Evolutionary conservation across 305 asterid species (phyloP).

Genomic region (Plantago lanceolata): DNA sequence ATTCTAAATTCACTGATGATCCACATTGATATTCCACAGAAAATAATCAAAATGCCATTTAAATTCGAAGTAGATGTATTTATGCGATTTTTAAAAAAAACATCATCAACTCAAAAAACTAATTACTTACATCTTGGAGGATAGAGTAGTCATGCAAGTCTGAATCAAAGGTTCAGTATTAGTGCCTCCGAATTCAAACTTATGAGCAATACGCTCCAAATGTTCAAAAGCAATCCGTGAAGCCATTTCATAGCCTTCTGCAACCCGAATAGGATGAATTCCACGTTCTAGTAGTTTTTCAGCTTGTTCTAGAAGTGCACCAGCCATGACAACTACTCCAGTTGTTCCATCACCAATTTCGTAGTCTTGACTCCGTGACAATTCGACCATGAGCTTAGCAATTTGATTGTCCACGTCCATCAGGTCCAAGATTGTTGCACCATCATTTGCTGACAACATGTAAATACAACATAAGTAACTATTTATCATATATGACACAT

Average conservation of each 20-base stretch:
- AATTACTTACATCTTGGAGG: conserved; percentile 36
- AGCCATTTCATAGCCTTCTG: conserved; percentile 93
- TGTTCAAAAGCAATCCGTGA: conserved; percentile 80
- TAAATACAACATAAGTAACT: conserved; percentile 11
- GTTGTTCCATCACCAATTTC: conserved; percentile 98
- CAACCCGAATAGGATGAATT: conserved; percentile 84
- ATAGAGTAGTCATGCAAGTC: conserved; percentile 89
- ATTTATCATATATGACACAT: too few species aligned
- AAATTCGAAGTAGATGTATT: too few species aligned
- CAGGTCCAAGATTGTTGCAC: conserved; percentile 91
- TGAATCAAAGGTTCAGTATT: conserved; percentile 61
- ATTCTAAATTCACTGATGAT: too few species aligned
- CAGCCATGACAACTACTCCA: conserved; percentile 98
- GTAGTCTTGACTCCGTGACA: conserved; percentile 87
- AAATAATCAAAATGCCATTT: too few species aligned
- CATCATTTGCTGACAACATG: conserved; percentile 61
- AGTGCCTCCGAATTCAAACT: conserved; percentile 51
- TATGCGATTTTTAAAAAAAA: too few species aligned
- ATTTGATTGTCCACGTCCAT: conserved; percentile 98
- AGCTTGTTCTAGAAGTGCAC: conserved; percentile 84
- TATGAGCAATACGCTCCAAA: conserved; percentile 67
- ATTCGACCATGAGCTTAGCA: conserved; percentile 90
- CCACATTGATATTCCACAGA: too few species aligned
- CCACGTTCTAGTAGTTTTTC: conserved; percentile 87
- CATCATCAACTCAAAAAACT: too few species aligned